Conservation (phyloP, 2,329 filamentous ascomycete species). For the Tolypocladium nubicola region DNA sequence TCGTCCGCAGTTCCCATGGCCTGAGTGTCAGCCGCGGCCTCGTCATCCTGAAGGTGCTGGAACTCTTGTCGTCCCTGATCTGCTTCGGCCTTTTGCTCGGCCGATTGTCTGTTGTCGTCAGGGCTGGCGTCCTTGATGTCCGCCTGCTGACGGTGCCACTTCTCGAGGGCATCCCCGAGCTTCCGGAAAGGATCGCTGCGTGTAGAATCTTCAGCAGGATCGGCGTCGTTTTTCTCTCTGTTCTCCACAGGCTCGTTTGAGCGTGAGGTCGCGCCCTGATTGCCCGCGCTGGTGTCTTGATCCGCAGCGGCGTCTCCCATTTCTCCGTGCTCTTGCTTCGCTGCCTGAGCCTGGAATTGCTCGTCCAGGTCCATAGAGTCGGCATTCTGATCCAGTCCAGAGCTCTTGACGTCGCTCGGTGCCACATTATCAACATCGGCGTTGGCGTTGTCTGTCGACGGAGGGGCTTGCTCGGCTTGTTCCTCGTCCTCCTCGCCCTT, state of each 20-base stretch:
- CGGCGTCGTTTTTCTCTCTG: conserved; percentile 29
- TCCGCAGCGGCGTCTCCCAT: conserved; percentile 55
- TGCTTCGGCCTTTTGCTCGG: conserved; percentile 38
- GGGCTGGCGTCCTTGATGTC: conserved; percentile 58
- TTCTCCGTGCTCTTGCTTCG: conserved; percentile 56
- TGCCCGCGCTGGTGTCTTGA: conserved; percentile 51
- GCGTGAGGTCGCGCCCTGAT: conserved; percentile 45
- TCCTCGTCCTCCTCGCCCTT: conserved; percentile 17
- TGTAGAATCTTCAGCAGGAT: conserved; percentile 30
- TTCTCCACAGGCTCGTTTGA: conserved; percentile 38
- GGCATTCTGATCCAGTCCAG: conserved; percentile 55
- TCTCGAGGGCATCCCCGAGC: conserved; percentile 82
- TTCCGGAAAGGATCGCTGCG: conserved; percentile 76
- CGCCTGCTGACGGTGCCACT: conserved; percentile 81
- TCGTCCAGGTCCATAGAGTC: conserved; percentile 53
- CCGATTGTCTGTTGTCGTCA: conserved; percentile 37
- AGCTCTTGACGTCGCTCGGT: conserved; percentile 52
- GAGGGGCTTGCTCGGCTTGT: conserved; percentile 25
- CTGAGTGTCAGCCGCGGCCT: conserved; percentile 74
- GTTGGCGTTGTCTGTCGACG: conserved; percentile 35
- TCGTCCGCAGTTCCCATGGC: conserved; percentile 81
- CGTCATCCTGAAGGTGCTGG: conserved; percentile 81
- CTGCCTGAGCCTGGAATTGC: conserved; percentile 46
- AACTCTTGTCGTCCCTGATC: conserved; percentile 77
- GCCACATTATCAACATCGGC: conserved; percentile 51